A percentile compares a stretch with the other conserved stretches of the same genome.
Evolutionary conservation across 169 alveolate genomes (phyloP).

Genomic region (Cryptosporidium sp.): DNA sequence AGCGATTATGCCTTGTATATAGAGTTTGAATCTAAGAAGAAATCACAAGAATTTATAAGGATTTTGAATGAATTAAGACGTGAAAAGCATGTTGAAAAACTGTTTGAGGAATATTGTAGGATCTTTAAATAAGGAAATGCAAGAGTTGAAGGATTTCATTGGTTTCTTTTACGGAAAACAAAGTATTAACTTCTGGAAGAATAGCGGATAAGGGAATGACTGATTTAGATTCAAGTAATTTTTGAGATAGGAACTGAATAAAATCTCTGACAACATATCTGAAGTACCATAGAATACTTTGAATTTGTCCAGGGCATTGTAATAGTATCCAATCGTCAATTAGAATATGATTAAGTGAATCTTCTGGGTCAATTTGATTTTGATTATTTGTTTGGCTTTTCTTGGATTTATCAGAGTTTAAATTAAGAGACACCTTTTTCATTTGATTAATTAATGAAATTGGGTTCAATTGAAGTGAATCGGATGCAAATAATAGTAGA

Average conservation of each 20-base stretch:
- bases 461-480: constrained; percentile 35
- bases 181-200: background rate
- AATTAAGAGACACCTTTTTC: background rate
- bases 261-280: constrained; percentile 48
- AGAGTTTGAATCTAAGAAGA: constrained; percentile 42
- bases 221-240: background rate
- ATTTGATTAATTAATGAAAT: constrained; percentile 33
- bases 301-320: constrained; percentile 65
- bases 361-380: background rate
- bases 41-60: constrained; percentile 27
- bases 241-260: constrained; percentile 27
- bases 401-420: background rate
- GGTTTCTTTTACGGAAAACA: constrained; percentile 1
- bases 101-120: background rate
- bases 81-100: background rate
- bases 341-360: constrained; percentile 15
- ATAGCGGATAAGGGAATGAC: too few species aligned
- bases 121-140: constrained; percentile 16
- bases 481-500: constrained; percentile 29
- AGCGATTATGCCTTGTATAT: constrained; percentile 61
- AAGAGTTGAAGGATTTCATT: constrained; percentile 5
- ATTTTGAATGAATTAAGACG: constrained; percentile 5
- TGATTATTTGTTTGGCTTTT: background rate
- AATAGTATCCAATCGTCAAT: constrained; percentile 54
- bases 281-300: constrained; percentile 65